These are phyloP conservation scores for Wickerhamiella dianesei DNA, from an alignment of 805 yeast species.

Conservation along the genomic window DNA sequence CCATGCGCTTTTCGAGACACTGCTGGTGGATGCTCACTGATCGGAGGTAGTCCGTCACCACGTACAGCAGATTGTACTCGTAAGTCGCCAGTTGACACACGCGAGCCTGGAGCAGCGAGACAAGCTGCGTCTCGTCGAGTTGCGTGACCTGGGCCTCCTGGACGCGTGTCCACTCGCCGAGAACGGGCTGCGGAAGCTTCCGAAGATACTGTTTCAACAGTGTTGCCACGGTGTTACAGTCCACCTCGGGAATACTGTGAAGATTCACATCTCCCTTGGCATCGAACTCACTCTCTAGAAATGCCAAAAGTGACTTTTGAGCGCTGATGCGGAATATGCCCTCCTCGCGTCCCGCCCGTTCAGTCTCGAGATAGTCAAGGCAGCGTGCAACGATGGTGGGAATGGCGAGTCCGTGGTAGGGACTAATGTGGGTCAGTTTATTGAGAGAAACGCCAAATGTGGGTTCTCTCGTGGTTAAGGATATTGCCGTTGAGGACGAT, in stretches of 20 bases:
- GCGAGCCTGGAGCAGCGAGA: conserved; percentile 4
- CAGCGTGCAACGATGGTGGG: conserved; percentile 75
- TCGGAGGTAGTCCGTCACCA: conserved; percentile 52
- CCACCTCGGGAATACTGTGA: conserved; percentile 25
- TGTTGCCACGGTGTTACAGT: conserved; percentile 80
- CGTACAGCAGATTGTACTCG: conserved; percentile 46
- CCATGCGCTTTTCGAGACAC: conserved; percentile 56
- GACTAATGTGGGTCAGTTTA: neutral
- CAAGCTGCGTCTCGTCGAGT: conserved; percentile 23
- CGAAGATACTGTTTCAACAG: conserved; percentile 70
- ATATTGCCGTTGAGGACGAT: neutral
- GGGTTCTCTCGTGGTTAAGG: neutral
- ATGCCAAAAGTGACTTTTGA: conserved; percentile 49
- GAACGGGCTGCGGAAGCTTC: conserved; percentile 54
- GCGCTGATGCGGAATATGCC: conserved; percentile 77
- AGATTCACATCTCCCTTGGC: conserved; percentile 16
- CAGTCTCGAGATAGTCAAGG: conserved; percentile 46
- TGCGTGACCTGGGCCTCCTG: conserved; percentile 13
- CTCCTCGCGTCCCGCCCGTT: conserved; percentile 69
- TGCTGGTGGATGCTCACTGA: conserved; percentile 48
- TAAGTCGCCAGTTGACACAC: conserved; percentile 27
- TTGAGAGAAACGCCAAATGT: neutral
- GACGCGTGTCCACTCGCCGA: conserved; percentile 15
- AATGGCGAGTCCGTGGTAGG: conserved; percentile 34
- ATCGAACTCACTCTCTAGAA: conserved; percentile 54